Conservation (phyloP, 2,329 filamentous ascomycete species). For the Venturia nashicola region DNA sequence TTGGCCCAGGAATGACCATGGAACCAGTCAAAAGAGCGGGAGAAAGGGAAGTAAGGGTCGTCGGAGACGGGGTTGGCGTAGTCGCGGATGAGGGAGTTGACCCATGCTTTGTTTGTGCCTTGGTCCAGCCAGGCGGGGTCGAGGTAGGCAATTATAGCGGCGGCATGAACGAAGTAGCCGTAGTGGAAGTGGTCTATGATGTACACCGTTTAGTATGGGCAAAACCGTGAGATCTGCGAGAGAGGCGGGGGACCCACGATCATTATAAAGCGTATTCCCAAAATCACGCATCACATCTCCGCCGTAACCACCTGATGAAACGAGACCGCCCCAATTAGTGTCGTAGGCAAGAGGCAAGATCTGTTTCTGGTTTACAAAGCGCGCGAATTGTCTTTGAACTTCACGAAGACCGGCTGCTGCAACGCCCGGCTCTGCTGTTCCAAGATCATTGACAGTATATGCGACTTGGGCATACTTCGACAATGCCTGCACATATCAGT, state of each 20-base stretch:
- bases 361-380: constrained; percentile 33
- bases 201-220: not conserved
- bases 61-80: constrained; percentile 59
- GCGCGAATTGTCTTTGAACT: constrained; percentile 33
- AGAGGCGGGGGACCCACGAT: constrained; percentile 25
- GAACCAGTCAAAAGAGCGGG: constrained; percentile 82
- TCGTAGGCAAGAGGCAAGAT: constrained; percentile 43
- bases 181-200: constrained; percentile 42
- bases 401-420: constrained; percentile 37
- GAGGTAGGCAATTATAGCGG: constrained; percentile 68
- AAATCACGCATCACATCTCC: constrained; percentile 61
- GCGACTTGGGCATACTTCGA: constrained; percentile 29
- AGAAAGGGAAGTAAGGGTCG: constrained; percentile 59
- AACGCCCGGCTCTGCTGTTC: constrained; percentile 38
- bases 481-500: constrained; percentile 14
- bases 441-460: constrained; percentile 39
- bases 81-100: constrained; percentile 76
- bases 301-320: constrained; percentile 65
- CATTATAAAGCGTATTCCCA: constrained; percentile 76
- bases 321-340: constrained; percentile 63
- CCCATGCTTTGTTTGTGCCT: constrained; percentile 60
- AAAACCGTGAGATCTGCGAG: not conserved
- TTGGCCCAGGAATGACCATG: constrained; percentile 92
- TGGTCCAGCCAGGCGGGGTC: constrained; percentile 58
- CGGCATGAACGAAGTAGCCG: constrained; percentile 80